Evolutionary conservation across 805 yeast genomes (phyloP).

Genomic region (Saccharomycopsis fodiens): DNA sequence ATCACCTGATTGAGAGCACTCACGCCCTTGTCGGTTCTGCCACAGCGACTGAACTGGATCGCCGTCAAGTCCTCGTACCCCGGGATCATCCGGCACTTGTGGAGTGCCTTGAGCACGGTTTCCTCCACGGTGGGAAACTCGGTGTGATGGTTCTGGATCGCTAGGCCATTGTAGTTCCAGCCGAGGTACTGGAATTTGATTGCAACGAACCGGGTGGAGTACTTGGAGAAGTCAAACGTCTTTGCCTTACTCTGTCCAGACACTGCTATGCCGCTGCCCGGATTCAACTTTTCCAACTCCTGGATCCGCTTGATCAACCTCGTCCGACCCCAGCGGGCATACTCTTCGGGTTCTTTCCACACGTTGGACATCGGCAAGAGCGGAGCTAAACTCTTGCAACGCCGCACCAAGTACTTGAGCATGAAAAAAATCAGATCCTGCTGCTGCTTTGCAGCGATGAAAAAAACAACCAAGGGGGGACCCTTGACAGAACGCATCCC

Average conservation of each 20-base stretch:
- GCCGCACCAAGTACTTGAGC: too few relatives aligned
- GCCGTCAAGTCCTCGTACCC: conserved; percentile 60
- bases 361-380: too few relatives aligned
- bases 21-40: conserved; percentile 38
- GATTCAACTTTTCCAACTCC: conserved; percentile 3
- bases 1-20: conserved; percentile 96
- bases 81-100: conserved; percentile 56
- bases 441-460: too few relatives aligned
- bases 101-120: conserved; percentile 62
- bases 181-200: conserved; percentile 82
- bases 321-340: conserved; percentile 11
- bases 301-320: conserved; percentile 8
- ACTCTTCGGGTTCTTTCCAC: conserved; percentile 1
- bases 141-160: conserved; percentile 67
- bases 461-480: too few relatives aligned
- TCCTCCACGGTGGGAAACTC: conserved; percentile 85
- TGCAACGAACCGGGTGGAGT: conserved; percentile 63
- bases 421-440: too few relatives aligned
- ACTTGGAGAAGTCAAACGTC: conserved; percentile 58
- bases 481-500: too few relatives aligned
- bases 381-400: too few relatives aligned
- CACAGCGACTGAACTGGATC: conserved; percentile 49
- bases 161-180: conserved; percentile 91
- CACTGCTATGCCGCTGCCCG: neutral
- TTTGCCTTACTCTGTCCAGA: conserved; percentile 10